Evolutionary conservation across 148 eudicot genomes (phyloP).

Genomic region (Polygonum maritimum): DNA sequence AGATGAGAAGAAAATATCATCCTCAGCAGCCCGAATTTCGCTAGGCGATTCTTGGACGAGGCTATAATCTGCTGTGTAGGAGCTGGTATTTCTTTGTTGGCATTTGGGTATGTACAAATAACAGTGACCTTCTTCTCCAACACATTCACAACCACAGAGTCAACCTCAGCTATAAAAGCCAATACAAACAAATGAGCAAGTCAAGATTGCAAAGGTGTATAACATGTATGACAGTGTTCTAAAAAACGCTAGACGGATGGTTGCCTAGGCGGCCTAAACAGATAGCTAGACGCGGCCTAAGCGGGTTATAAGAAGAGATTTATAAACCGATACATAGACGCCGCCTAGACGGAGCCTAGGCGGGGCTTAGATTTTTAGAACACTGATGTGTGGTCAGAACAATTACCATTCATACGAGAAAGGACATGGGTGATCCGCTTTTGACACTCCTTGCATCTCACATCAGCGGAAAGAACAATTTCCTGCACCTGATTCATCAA

Average conservation of each 20-base stretch:
- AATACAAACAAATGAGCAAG: not conserved
- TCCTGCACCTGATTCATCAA: conserved; percentile 43
- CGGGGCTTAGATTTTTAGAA: no score
- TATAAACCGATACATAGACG: no score
- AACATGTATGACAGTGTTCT: no score
- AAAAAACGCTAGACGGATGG: no score
- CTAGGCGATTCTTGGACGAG: conserved; percentile 2
- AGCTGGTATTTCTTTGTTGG: conserved; percentile 9
- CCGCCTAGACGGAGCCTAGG: no score
- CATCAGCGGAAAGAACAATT: conserved; percentile 63
- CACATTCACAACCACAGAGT: conserved; percentile 42
- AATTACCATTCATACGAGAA: no score
- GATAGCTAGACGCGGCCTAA: no score
- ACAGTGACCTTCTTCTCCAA: conserved; percentile 55
- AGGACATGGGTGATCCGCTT: conserved; percentile 26
- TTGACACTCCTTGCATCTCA: conserved; percentile 46
- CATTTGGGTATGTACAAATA: conserved; percentile 22
- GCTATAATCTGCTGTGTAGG: conserved; percentile 10
- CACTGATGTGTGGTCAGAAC: no score
- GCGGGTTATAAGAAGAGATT: no score
- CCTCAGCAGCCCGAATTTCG: conserved; percentile 25
- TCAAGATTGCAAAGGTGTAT: no score
- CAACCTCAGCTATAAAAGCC: conserved; percentile 32
- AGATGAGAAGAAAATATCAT: conserved; percentile 20
- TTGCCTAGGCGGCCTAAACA: no score